A percentile compares a stretch with the other conserved stretches of the same genome.
Conservation (phyloP, 164 flowering plant genomes). For the Vitis amurensis region DNA sequence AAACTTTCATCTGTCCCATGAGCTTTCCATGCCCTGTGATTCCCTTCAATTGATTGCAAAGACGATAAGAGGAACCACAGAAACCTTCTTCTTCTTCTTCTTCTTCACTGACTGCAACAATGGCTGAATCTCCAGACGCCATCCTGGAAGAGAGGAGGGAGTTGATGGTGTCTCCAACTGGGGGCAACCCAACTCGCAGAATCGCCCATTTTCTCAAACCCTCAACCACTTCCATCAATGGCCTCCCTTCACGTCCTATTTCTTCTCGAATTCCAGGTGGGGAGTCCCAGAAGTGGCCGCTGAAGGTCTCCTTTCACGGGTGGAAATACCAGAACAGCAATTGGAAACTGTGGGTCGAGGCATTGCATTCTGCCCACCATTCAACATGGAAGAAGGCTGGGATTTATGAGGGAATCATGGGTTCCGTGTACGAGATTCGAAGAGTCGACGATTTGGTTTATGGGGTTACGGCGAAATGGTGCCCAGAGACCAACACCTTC, state of each 20-base stretch:
- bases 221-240: constrained; percentile 8
- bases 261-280: not conserved
- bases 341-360: constrained; percentile 28
- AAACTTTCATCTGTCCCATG: too few relatives aligned
- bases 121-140: too few relatives aligned
- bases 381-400: constrained; percentile 31
- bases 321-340: too few relatives aligned
- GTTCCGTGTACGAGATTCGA: constrained; percentile 10
- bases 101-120: too few relatives aligned
- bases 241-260: constrained; percentile 3
- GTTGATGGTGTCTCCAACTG: constrained; percentile 8
- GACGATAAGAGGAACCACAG: too few relatives aligned
- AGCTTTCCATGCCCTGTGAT: too few relatives aligned
- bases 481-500: constrained; percentile 36
- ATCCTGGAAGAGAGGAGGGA: constrained; percentile 15
- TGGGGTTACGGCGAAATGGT: constrained; percentile 32
- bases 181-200: constrained; percentile 15
- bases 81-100: too few relatives aligned
- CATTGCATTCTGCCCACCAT: constrained; percentile 12
- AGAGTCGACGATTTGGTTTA: constrained; percentile 14
- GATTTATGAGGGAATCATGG: constrained; percentile 28
- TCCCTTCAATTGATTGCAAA: too few relatives aligned
- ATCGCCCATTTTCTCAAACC: constrained; percentile 33
- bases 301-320: constrained; percentile 3
- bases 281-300: constrained; percentile 1